phyloP scores from a whole-genome alignment of 73 alveolate species.

The Tetrahymena malaccensis region DNA sequence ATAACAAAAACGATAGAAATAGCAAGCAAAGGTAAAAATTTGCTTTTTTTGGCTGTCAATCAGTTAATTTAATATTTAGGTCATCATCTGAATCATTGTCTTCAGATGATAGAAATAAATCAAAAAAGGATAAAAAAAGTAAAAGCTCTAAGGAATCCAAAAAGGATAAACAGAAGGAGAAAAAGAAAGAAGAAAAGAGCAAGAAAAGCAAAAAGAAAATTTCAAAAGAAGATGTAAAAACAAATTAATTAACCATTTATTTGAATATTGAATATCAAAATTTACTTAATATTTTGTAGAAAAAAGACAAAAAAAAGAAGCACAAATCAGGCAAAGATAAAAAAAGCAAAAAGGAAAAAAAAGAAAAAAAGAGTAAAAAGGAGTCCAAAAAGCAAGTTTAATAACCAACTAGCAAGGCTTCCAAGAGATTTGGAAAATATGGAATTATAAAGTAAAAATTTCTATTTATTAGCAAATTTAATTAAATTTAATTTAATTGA shows the following conservation, averaged over 20 bases:
- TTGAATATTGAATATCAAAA: background rate
- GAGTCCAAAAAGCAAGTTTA: background rate
- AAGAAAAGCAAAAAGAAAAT: background rate
- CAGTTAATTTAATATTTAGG: background rate
- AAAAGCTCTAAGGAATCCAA: background rate
- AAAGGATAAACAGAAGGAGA: background rate
- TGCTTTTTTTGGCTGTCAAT: background rate
- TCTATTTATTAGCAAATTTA: no score
- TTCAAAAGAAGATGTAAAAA: background rate
- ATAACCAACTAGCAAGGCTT: background rate
- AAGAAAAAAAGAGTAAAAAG: background rate
- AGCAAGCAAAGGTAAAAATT: background rate
- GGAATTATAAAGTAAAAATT: background rate
- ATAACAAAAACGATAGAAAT: background rate
- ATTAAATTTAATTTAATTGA: background rate
- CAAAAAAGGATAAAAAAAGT: background rate
- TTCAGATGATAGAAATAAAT: background rate
- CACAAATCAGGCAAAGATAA: background rate
- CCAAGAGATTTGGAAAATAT: background rate
- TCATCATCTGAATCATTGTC: background rate
- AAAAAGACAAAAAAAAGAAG: background rate
- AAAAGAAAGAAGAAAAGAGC: background rate
- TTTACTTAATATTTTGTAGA: background rate
- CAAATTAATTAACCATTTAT: background rate
- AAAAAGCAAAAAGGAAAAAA: background rate